Conservation (phyloP, 2,329 filamentous ascomycete species). For the Colletotrichum tropicicola region DNA sequence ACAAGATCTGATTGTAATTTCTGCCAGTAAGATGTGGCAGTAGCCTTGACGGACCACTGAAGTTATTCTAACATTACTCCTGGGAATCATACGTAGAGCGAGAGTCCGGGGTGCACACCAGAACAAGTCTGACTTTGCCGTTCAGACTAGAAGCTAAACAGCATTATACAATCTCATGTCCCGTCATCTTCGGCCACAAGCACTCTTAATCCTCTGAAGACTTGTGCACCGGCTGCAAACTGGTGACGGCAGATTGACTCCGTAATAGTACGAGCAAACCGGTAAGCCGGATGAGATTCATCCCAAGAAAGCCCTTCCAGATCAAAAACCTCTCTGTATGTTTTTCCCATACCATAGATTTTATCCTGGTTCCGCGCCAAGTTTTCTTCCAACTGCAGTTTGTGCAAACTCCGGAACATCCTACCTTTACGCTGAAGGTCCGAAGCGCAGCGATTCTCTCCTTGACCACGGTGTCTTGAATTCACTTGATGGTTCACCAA, state of each 20-base stretch:
- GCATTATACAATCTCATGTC: not conserved
- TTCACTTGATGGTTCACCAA: constrained; percentile 40
- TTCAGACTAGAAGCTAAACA: too few relatives aligned
- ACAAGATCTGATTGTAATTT: too few relatives aligned
- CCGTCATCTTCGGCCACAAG: constrained; percentile 35
- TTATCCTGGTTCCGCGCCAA: constrained; percentile 35
- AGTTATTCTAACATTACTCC: too few relatives aligned
- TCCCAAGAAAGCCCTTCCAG: constrained; percentile 40
- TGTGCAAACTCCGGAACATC: constrained; percentile 34
- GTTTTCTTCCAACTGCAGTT: constrained; percentile 28
- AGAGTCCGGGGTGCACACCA: too few relatives aligned
- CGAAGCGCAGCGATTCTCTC: constrained; percentile 15
- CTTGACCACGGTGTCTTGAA: too few relatives aligned
- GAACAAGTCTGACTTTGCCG: too few relatives aligned
- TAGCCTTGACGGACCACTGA: too few relatives aligned
- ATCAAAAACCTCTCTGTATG: constrained; percentile 42
- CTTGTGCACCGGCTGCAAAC: constrained; percentile 6
- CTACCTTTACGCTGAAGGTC: constrained; percentile 31
- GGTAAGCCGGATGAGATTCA: constrained; percentile 37
- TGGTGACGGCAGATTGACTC: constrained; percentile 40
- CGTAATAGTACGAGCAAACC: constrained; percentile 39
- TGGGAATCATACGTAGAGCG: too few relatives aligned
- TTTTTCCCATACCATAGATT: constrained; percentile 37
- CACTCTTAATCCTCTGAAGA: constrained; percentile 37
- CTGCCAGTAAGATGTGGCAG: too few relatives aligned